phyloP scores from a whole-genome alignment of 176 grass and related monocot species.

The Dendrocalamus sinicus region DNA sequence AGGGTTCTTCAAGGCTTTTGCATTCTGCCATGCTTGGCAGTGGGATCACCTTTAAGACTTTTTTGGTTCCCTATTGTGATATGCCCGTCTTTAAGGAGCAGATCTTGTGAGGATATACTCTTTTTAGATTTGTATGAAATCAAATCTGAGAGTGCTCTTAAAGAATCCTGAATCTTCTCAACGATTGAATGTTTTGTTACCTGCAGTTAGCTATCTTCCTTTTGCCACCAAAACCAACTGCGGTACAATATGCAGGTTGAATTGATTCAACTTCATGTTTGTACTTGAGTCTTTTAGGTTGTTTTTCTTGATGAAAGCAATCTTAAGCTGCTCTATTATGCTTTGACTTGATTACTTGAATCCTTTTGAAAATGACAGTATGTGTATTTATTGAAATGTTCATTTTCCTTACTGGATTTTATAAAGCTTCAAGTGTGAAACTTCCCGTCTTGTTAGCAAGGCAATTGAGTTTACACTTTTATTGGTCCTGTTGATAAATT shows the following conservation, averaged over 20 bases:
- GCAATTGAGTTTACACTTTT: background rate
- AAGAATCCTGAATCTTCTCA: background rate
- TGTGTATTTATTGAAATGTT: background rate
- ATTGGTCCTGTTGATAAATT: background rate
- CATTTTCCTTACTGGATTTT: background rate
- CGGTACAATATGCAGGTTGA: background rate
- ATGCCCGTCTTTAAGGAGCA: background rate
- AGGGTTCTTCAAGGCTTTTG: constrained; percentile 7
- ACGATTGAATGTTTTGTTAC: background rate
- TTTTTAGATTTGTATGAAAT: background rate
- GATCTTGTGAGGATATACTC: background rate
- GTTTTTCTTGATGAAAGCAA: background rate
- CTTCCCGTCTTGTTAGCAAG: background rate
- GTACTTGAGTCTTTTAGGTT: background rate
- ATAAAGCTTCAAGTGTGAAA: constrained; percentile 7
- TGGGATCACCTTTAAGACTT: background rate
- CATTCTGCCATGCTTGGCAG: background rate
- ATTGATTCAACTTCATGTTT: background rate
- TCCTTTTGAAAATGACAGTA: background rate
- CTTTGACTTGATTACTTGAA: background rate
- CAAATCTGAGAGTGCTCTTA: background rate
- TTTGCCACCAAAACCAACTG: constrained; percentile 8
- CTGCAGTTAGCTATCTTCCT: background rate
- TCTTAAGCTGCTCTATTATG: background rate
- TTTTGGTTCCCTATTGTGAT: background rate